Conservation (phyloP, 257 asterid genomes). For the Ophiorrhiza pumila region DNA sequence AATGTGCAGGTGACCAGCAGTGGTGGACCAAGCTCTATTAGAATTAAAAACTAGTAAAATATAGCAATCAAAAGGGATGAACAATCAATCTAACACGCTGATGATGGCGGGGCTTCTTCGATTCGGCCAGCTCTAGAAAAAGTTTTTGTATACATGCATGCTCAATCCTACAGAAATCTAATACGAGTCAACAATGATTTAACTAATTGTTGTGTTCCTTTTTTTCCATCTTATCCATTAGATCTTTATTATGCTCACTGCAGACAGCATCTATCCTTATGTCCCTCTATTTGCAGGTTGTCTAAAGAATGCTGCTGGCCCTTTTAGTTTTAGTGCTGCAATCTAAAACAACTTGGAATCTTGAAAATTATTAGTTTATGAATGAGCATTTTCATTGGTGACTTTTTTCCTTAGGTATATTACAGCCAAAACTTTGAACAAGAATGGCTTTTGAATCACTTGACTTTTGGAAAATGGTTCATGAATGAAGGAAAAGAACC, state of each 20-base stretch:
- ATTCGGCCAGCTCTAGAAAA: neutral
- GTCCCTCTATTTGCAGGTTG: neutral
- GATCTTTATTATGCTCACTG: neutral
- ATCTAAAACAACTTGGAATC: neutral
- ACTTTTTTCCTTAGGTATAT: neutral
- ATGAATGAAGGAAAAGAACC: neutral
- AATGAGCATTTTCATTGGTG: neutral
- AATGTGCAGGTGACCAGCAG: conserved; percentile 1
- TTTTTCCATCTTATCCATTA: neutral
- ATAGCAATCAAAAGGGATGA: neutral
- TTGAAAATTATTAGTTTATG: neutral
- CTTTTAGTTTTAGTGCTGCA: too few species aligned
- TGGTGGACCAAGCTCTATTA: neutral
- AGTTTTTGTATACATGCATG: neutral
- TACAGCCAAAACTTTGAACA: neutral
- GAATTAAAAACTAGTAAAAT: too few species aligned
- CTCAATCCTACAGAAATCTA: too few species aligned
- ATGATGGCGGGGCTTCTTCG: neutral
- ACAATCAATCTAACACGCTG: neutral
- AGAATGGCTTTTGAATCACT: neutral
- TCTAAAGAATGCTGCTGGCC: too few species aligned
- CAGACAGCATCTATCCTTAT: neutral
- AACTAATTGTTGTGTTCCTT: neutral
- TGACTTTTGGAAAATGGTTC: neutral
- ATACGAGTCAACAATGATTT: too few species aligned